Evolutionary conservation across 2,329 filamentous ascomycete species (phyloP).

Genomic region (Diaporthe humulicola): DNA sequence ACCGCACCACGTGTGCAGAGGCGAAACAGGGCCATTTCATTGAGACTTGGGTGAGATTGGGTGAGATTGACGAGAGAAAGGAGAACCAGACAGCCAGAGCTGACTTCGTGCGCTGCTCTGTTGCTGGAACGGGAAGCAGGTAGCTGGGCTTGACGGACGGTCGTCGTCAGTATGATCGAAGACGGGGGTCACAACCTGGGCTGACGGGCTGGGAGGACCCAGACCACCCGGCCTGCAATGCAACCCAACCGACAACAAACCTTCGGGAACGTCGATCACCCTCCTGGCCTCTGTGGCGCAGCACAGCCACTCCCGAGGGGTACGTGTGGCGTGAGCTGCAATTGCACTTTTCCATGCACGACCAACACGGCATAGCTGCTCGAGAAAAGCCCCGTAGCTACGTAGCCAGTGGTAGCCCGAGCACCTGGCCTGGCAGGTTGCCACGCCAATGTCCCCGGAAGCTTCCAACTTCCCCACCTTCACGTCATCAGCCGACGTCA

Average conservation of each 20-base stretch:
- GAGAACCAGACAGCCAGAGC: not conserved
- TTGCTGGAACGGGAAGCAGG: conserved; percentile 1
- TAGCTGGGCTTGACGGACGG: not conserved
- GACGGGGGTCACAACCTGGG: not conserved
- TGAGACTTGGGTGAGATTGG: not conserved
- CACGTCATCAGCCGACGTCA: conserved; percentile 26
- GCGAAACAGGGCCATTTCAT: conserved; percentile 11
- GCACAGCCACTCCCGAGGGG: conserved; percentile 16
- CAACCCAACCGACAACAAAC: conserved; percentile 23
- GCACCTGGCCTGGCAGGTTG: not conserved
- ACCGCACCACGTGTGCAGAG: conserved; percentile 21
- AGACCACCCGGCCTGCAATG: conserved; percentile 17
- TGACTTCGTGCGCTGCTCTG: not conserved
- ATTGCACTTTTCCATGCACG: too few species aligned
- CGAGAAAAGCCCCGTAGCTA: too few species aligned
- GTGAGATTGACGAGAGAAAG: not conserved
- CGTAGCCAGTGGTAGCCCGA: not conserved
- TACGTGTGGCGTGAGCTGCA: conserved; percentile 6
- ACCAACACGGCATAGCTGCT: too few species aligned
- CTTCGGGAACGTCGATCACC: conserved; percentile 29
- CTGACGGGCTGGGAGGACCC: not conserved
- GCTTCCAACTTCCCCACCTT: conserved; percentile 1
- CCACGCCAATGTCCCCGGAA: not conserved
- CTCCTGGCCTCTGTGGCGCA: not conserved
- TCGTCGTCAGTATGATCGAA: conserved; percentile 26